Conservation (phyloP, 331 rosid species). For the Prunus yedoensis region DNA sequence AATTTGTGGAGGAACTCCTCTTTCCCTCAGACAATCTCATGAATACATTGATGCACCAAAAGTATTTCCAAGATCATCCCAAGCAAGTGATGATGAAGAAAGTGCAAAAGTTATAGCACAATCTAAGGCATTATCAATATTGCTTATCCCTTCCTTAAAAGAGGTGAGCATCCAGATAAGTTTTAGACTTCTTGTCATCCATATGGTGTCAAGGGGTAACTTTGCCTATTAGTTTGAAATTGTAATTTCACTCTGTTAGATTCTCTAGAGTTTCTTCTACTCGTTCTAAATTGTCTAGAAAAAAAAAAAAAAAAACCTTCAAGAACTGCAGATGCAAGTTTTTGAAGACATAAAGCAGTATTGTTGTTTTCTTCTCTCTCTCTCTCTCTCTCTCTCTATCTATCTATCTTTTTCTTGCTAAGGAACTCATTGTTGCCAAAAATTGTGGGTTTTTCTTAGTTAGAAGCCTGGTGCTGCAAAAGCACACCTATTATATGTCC, state of each 20-base stretch:
- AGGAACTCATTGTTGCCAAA: background rate
- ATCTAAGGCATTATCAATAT: conserved; percentile 65
- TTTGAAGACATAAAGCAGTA: background rate
- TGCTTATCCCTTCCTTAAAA: conserved; percentile 86
- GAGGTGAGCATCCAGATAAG: conserved; percentile 57
- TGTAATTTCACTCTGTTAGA: background rate
- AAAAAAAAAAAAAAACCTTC: background rate
- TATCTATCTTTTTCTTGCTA: background rate
- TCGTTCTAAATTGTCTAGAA: background rate
- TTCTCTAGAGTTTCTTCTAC: conserved; percentile 19
- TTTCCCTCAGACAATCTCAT: conserved; percentile 46
- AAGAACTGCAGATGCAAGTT: background rate
- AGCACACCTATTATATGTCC: background rate
- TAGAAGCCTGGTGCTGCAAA: background rate
- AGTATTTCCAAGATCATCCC: conserved; percentile 51
- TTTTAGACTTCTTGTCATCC: conserved; percentile 10
- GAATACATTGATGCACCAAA: conserved; percentile 57
- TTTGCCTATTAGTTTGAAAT: background rate
- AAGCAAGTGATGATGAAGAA: conserved; percentile 63
- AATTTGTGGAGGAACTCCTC: background rate
- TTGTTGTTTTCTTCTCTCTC: background rate
- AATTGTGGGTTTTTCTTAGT: background rate
- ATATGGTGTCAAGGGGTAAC: conserved; percentile 18
- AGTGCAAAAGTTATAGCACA: conserved; percentile 53
- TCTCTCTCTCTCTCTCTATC: background rate